These are phyloP conservation scores for Parastagonospora avenae DNA, from an alignment of 2,329 filamentous ascomycete genomes.

Conservation along the genomic window DNA sequence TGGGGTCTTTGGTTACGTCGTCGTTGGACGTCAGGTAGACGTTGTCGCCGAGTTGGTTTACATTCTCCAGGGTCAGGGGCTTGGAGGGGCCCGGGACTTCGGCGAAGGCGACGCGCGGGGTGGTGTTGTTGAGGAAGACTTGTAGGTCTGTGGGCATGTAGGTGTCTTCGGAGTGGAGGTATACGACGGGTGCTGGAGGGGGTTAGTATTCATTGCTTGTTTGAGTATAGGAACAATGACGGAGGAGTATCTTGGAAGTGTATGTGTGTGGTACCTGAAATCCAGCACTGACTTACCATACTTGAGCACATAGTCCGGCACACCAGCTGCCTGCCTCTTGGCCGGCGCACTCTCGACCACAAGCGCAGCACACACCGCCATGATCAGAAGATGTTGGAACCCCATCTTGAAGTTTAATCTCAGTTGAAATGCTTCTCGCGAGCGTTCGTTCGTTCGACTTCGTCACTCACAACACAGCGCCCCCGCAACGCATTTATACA, in stretches of 20 bases:
- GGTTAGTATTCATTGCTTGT: constrained; percentile 9
- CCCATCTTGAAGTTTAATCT: too few species aligned
- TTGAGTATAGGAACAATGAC: not conserved
- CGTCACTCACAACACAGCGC: too few species aligned
- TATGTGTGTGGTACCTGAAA: not conserved
- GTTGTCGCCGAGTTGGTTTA: constrained; percentile 49
- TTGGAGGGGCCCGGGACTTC: constrained; percentile 38
- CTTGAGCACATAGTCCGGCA: constrained; percentile 46
- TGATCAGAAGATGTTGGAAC: not conserved
- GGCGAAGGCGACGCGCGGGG: constrained; percentile 46
- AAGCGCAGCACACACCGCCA: constrained; percentile 14
- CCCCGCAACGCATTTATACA: too few species aligned
- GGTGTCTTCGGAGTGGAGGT: constrained; percentile 50
- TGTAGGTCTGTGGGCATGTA: constrained; percentile 53
- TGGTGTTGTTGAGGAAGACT: constrained; percentile 49
- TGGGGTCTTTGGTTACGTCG: constrained; percentile 48
- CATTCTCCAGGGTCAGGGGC: constrained; percentile 49
- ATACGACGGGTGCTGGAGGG: constrained; percentile 50
- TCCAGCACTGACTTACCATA: constrained; percentile 37
- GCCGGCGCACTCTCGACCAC: constrained; percentile 23
- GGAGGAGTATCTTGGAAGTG: not conserved
- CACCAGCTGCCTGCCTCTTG: constrained; percentile 18
- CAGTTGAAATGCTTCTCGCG: too few species aligned
- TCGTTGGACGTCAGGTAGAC: constrained; percentile 55
- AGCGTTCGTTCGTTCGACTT: too few species aligned